Percentiles rank a stretch among this genome's conserved stretches.
Conservation (phyloP, 2,329 filamentous ascomycete species). For the Ophiobolus disseminans region DNA sequence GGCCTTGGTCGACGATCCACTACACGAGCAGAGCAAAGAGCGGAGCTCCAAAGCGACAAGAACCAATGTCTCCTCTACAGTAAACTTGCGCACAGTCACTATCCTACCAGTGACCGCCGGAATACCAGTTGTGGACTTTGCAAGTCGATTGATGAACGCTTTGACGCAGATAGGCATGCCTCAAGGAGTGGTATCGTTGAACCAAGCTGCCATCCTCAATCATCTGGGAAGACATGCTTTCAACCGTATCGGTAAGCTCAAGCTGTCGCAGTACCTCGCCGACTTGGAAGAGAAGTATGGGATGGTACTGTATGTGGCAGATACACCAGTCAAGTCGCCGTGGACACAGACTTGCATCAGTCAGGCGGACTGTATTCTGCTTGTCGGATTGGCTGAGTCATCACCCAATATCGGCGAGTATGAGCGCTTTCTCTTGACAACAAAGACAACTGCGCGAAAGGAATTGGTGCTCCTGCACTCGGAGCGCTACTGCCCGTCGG, state of each 20-base stretch:
- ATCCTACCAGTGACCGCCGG: slow-evolving; percentile 89
- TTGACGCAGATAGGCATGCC: slow-evolving; percentile 86
- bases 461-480: slow-evolving; percentile 88
- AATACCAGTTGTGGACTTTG: slow-evolving; percentile 94
- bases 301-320: slow-evolving; percentile 92
- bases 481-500: slow-evolving; percentile 85
- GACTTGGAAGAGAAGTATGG: slow-evolving; percentile 98
- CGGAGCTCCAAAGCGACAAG: slow-evolving; percentile 62
- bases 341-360: slow-evolving; percentile 99
- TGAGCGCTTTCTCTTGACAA: slow-evolving; percentile 92
- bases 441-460: slow-evolving; percentile 95
- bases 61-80: slow-evolving; percentile 77
- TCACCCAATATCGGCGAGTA: slow-evolving; percentile 94
- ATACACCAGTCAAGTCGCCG: slow-evolving; percentile 94
- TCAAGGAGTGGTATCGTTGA: slow-evolving; percentile 89
- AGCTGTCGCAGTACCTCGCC: slow-evolving; percentile 92
- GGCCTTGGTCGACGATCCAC: slow-evolving; percentile 80
- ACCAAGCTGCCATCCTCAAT: slow-evolving; percentile 91
- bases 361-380: slow-evolving; percentile 93
- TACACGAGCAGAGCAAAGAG: slow-evolving; percentile 71
- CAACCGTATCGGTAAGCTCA: slow-evolving; percentile 95
- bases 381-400: slow-evolving; percentile 89
- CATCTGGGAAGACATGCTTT: slow-evolving; percentile 96
- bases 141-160: slow-evolving; percentile 85
- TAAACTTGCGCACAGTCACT: slow-evolving; percentile 92